phyloP scores from a whole-genome alignment of 768 basidiomycete genomes.

The Trametes sanguinea region DNA sequence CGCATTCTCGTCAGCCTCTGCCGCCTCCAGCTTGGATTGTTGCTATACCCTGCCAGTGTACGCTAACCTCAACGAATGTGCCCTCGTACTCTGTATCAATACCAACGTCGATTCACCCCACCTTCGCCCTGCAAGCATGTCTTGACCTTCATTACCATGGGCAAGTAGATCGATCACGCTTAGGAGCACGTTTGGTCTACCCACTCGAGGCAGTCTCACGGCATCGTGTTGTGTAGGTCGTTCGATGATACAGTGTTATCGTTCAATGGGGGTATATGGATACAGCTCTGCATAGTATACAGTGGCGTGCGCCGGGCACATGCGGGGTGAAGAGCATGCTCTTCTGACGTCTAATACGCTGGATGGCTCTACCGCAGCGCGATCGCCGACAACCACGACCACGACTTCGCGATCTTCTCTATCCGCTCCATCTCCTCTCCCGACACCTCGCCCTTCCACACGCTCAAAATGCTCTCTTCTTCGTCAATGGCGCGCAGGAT shows the following conservation, averaged over 20 bases:
- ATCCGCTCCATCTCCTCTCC: constrained; percentile 31
- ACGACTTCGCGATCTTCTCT: constrained; percentile 30
- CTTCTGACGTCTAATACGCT: not conserved
- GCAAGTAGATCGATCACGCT: too few relatives aligned
- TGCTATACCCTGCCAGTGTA: constrained; percentile 15
- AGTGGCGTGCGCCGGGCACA: constrained; percentile 1
- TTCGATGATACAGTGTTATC: too few relatives aligned
- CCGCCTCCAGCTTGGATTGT: not conserved
- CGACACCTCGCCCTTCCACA: constrained; percentile 36
- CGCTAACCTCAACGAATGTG: not conserved
- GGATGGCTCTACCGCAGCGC: constrained; percentile 1
- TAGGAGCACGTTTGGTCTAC: too few relatives aligned
- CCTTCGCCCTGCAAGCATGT: not conserved
- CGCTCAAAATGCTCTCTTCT: constrained; percentile 29
- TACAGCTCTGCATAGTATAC: constrained; percentile 4
- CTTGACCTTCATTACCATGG: not conserved
- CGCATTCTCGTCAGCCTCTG: not conserved
- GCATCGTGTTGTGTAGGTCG: too few relatives aligned
- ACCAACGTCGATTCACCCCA: not conserved
- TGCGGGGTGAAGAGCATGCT: not conserved
- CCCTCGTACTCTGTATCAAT: constrained; percentile 14
- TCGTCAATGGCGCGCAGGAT: constrained; percentile 30
- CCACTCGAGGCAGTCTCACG: too few relatives aligned
- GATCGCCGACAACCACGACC: constrained; percentile 25
- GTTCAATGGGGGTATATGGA: constrained; percentile 1